Base-by-base conservation (phyloP, 179 eudicot genomes). In the Carnegiea gigantea region DNA sequence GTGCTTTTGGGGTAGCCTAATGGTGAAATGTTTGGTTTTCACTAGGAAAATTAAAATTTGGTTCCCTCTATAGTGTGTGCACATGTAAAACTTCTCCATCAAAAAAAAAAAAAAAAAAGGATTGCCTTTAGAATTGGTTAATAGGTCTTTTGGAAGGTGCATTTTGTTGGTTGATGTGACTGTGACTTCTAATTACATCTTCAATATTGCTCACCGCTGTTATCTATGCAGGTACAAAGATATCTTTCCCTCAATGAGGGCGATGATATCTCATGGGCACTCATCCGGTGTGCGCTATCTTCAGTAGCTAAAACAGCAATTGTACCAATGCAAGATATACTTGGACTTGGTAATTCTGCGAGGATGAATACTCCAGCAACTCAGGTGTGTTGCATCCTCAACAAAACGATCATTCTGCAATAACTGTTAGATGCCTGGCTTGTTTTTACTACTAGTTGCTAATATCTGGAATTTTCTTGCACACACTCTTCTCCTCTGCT, bases 361-460 rank as follows among this genome's bases (percentile, higher is more conserved):
- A 91, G 99, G 87, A 96, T 96, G 99, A 96, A 96, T 81, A 88
- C 88, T 88, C 99, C 99, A 59, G 99, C 98, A 57, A 96, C 99
- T 73, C 95, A 91, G 97, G 99, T 96, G 81, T 77, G 43, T 70
- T 71, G 60, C 76, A 70, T 59, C 36, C 68, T 18, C 38, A n/a
- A 40, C 28, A 17, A 70, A 38, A 36, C 74, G 38, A 70, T 38
- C 48, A 7, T 73, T 21, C 49, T 40, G 20, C 13, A 18, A 26
- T 75, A 12, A 23, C 72, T 67, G 18, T 23, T 23, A 23, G 14
- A 6, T 70, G 73, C 12, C 73, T 70, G 5, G 73, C 73, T 70
- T 36, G 28, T 24, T 26, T 65, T 65, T 33, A 33, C 36, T 3
- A 26, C 57, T 9, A 24, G 20, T 10, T 65, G 38, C 38, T 65